phyloP scores from a whole-genome alignment of 306 rosid species.

The Malus orientalis region DNA sequence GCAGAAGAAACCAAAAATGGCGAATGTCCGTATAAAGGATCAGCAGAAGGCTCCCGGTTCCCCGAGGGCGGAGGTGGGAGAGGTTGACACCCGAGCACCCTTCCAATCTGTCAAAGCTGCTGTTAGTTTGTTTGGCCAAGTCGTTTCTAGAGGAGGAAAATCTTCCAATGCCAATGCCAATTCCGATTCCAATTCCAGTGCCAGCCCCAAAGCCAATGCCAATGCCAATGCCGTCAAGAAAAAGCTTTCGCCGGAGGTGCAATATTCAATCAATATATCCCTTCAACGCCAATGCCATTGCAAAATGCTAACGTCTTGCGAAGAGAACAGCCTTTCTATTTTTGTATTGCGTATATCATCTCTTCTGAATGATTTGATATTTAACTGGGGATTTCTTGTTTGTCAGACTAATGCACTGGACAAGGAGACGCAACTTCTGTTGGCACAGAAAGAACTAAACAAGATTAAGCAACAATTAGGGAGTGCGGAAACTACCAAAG shows the following conservation, averaged over 20 bases:
- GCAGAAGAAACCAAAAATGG: conserved; percentile 31
- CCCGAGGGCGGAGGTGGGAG: conserved; percentile 76
- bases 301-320: background rate
- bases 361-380: background rate
- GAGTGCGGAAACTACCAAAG: conserved; percentile 36
- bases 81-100: conserved; percentile 90
- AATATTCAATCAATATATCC: background rate
- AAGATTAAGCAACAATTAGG: conserved; percentile 40
- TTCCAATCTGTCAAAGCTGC: conserved; percentile 97
- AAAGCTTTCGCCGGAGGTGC: conserved; percentile 47
- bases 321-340: background rate
- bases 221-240: conserved; percentile 19
- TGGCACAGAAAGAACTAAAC: conserved; percentile 57
- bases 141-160: conserved; percentile 35
- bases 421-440: conserved; percentile 60
- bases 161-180: background rate
- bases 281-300: too few relatives aligned
- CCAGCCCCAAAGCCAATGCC: background rate
- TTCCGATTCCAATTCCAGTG: background rate
- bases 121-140: conserved; percentile 77
- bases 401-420: conserved; percentile 37
- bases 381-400: background rate
- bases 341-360: background rate
- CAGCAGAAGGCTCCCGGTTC: conserved; percentile 31
- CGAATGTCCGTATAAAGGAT: conserved; percentile 19